These are phyloP conservation scores for Russula dissimulans DNA, from an alignment of 768 basidiomycete genomes.

Conservation along the genomic window DNA sequence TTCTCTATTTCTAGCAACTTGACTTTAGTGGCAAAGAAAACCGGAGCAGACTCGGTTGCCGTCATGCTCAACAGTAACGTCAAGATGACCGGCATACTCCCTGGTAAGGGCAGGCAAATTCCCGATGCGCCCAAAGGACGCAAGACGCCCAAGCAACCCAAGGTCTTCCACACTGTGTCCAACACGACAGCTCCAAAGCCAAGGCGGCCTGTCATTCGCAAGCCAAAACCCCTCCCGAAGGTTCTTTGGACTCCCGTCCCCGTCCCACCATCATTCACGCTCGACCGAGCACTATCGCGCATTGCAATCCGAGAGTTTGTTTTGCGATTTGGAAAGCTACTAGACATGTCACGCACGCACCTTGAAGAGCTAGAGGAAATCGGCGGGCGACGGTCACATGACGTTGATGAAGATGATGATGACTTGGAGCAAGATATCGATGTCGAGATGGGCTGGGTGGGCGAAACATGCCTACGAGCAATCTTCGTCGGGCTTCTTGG, in stretches of 20 bases:
- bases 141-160: conserved; percentile 22
- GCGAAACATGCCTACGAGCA: conserved; percentile 54
- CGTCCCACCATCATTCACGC: conserved; percentile 32
- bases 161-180: conserved; percentile 10
- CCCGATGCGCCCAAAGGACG: conserved; percentile 4
- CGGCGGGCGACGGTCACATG: conserved; percentile 26
- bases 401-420: conserved; percentile 31
- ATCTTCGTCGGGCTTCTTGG: conserved; percentile 54
- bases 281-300: conserved; percentile 45
- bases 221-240: conserved; percentile 31
- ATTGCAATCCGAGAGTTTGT: conserved; percentile 70
- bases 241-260: conserved; percentile 46
- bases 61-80: conserved; percentile 30
- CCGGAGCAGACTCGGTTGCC: conserved; percentile 32
- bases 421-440: conserved; percentile 17
- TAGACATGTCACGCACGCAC: conserved; percentile 51
- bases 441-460: conserved; percentile 45
- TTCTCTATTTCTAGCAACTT: conserved; percentile 29
- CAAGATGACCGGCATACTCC: conserved; percentile 25
- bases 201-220: conserved; percentile 10
- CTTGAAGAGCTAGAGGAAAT: conserved; percentile 46
- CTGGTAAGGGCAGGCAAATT: conserved; percentile 23
- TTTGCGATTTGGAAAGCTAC: conserved; percentile 47
- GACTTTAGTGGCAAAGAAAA: conserved; percentile 29
- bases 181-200: conserved; percentile 12